phyloP scores from a whole-genome alignment of 768 basidiomycete species.

The Lactifluus subvellereus region DNA sequence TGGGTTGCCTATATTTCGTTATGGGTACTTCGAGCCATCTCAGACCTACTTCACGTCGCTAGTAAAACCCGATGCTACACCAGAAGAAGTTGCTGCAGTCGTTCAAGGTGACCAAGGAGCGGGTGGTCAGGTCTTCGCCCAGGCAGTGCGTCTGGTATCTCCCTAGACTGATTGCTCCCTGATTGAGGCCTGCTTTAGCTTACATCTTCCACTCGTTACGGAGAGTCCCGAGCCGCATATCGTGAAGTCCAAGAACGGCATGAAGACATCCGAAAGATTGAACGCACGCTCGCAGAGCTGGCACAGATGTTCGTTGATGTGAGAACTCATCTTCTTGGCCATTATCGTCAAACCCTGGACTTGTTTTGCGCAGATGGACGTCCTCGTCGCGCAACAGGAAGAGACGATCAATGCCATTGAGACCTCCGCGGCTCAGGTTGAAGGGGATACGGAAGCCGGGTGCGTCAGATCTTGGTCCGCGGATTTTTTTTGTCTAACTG shows the following conservation, averaged over 20 bases:
- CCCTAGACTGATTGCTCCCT: background rate
- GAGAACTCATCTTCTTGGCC: slow-evolving; percentile 23
- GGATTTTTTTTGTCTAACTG: background rate
- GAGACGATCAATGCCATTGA: slow-evolving; percentile 64
- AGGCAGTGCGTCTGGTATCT: slow-evolving; percentile 51
- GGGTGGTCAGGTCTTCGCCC: slow-evolving; percentile 75
- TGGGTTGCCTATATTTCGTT: slow-evolving; percentile 29
- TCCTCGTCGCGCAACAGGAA: slow-evolving; percentile 75
- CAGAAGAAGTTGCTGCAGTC: slow-evolving; percentile 82
- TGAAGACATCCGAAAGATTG: slow-evolving; percentile 78
- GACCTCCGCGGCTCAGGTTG: slow-evolving; percentile 53
- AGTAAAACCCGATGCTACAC: slow-evolving; percentile 92
- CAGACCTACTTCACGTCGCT: background rate
- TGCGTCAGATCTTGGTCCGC: slow-evolving; percentile 32
- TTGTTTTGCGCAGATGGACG: slow-evolving; percentile 53
- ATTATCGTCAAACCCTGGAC: background rate
- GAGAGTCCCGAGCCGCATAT: slow-evolving; percentile 74
- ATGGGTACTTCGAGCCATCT: background rate
- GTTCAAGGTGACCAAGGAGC: slow-evolving; percentile 75
- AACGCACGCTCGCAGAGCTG: slow-evolving; percentile 81
- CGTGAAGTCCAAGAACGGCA: slow-evolving; percentile 87
- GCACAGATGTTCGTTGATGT: slow-evolving; percentile 86
- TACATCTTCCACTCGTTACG: slow-evolving; percentile 72
- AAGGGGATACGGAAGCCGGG: slow-evolving; percentile 67
- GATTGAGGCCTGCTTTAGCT: slow-evolving; percentile 40